These are phyloP conservation scores for Solanum pimpinellifolium DNA, from an alignment of 257 asterid genomes.

Conservation along the genomic window DNA sequence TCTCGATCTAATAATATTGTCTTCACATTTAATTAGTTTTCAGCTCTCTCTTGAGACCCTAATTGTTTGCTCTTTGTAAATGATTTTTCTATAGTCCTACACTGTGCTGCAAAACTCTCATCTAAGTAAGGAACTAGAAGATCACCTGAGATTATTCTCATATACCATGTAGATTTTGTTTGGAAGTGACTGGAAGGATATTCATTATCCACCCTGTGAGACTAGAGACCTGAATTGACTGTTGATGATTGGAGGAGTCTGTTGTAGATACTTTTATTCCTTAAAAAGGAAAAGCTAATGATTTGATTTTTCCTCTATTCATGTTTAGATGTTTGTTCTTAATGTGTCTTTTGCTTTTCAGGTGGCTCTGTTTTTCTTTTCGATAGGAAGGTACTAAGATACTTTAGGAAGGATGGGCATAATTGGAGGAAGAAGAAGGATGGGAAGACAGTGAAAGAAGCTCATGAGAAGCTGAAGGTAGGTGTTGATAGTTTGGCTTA, in stretches of 20 bases:
- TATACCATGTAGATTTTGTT: not conserved
- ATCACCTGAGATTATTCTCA: not conserved
- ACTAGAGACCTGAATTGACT: not conserved
- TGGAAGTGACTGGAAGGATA: not conserved
- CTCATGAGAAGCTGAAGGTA: slow-evolving; percentile 96
- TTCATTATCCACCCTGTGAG: not conserved
- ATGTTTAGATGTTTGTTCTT: not conserved
- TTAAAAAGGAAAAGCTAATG: not conserved
- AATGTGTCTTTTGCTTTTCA: slow-evolving; percentile 18
- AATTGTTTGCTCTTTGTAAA: not conserved
- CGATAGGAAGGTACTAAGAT: slow-evolving; percentile 84
- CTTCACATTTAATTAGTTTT: not conserved
- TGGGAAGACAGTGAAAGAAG: slow-evolving; percentile 96
- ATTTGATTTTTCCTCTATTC: not conserved
- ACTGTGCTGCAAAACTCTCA: not conserved
- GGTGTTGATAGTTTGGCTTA: slow-evolving; percentile 6
- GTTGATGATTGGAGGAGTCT: not conserved
- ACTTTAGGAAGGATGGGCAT: slow-evolving; percentile 94
- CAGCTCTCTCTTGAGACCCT: not conserved
- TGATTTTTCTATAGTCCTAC: not conserved
- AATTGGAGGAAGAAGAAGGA: slow-evolving; percentile 96
- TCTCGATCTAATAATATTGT: not conserved
- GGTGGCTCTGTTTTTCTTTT: slow-evolving; percentile 98
- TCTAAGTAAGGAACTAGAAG: not conserved
- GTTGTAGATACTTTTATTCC: not conserved